Base-by-base conservation (phyloP, 2,329 filamentous ascomycete genomes). In the Paecilomyces sp. region DNA sequence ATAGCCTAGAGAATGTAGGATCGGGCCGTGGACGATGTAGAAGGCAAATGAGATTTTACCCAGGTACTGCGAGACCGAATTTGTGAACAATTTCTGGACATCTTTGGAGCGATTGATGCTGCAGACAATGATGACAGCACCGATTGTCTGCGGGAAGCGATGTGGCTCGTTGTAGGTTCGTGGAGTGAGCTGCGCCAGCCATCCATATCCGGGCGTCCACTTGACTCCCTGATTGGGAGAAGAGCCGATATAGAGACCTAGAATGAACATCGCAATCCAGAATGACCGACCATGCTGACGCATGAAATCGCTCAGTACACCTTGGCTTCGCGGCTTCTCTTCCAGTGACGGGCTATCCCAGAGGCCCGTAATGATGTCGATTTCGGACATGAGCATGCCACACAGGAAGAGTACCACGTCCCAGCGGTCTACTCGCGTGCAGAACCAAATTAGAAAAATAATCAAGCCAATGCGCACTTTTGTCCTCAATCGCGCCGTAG, bases 41-140 rank as follows among this genome's bases (percentile, higher is more conserved):
- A 81, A 74, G 2, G 76, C 76, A 62, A 77, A 81, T 2, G 76
- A 79, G 60, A 80, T 77, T 54, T 76, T 77, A 59, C 79, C 79
- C 12, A 81, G 66, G 60, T 81, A 80, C 59, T 77, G 77, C 15
- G 76, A 75, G 4, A 79, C 47, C 0, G 68, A 66, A 56, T 74
- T 74, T 34, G 70, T 73, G 64, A 80, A 77, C 24, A 79, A 65
- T 55, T 69, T 70, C 57, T 79, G 76, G 47, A 80, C 69, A 11
- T 71, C 69, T 9, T 68, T 70, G 24, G 74, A 74, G 54, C 74
- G 74, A 58, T 76, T 76, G 60, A 77, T 76, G 57, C 72, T 73
- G 62, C 71, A 75, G 53, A 80, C 73, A 50, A 80, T 74, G 55
- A 79, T 60, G 24, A 75, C 63, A 1, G 77, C 74, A 31, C 77